Evolutionary conservation across 2,329 filamentous ascomycete genomes (phyloP).

Genomic region (Paecilomyces fulvus): DNA sequence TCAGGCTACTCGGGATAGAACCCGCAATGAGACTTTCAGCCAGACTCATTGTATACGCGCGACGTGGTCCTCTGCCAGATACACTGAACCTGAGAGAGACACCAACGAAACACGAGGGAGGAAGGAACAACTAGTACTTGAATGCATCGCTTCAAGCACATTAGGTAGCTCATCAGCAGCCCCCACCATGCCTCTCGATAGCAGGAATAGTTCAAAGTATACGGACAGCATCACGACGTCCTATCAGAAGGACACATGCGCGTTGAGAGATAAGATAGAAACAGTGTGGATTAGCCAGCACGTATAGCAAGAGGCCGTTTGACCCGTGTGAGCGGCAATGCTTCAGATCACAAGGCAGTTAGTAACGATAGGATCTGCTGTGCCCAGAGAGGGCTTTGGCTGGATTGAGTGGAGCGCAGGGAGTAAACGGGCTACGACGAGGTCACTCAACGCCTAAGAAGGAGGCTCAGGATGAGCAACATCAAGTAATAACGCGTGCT

Average conservation of each 20-base stretch:
- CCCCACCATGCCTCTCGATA: constrained; percentile 13
- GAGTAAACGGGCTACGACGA: background rate
- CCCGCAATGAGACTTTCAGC: constrained; percentile 3
- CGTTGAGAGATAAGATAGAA: constrained; percentile 8
- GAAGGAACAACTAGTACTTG: constrained; percentile 11
- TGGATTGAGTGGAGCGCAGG: background rate
- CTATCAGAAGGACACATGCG: constrained; percentile 30
- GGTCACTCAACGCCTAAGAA: background rate
- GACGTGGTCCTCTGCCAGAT: background rate
- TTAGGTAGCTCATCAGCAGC: constrained; percentile 5
- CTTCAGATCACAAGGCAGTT: background rate
- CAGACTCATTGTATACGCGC: constrained; percentile 5
- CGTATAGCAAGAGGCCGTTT: background rate
- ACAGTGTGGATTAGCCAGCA: background rate
- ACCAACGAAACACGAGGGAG: background rate
- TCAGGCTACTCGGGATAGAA: constrained; percentile 10
- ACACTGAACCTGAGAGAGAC: constrained; percentile 1
- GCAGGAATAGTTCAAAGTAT: constrained; percentile 3
- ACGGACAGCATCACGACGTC: constrained; percentile 10
- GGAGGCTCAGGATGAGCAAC: background rate
- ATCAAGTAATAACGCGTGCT: constrained; percentile 12
- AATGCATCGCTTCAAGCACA: constrained; percentile 3
- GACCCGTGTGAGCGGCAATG: background rate
- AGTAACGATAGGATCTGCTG: background rate
- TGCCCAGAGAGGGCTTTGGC: background rate